Conservation (phyloP, 1,139 yeast species). For the Geotrichum cucujoidarum region DNA sequence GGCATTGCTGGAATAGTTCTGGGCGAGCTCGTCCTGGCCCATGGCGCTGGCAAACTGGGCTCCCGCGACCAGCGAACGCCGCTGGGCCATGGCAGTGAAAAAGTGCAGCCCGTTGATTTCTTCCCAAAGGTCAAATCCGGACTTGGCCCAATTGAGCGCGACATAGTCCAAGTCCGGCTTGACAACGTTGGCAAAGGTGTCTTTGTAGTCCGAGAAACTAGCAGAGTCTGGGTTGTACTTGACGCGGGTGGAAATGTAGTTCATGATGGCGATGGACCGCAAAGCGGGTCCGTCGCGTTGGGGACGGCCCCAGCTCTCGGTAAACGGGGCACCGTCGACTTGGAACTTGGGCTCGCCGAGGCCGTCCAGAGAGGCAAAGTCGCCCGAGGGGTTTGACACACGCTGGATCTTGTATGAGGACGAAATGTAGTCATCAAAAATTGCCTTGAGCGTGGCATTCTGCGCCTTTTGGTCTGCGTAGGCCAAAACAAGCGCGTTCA, state of each 20-base stretch:
- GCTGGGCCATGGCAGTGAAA: conserved; percentile 70
- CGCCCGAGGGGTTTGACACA: conserved; percentile 63
- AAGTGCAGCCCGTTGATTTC: conserved; percentile 72
- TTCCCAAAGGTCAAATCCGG: conserved; percentile 94
- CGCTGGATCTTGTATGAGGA: conserved; percentile 60
- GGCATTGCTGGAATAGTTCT: conserved; percentile 27
- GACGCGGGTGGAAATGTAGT: conserved; percentile 47
- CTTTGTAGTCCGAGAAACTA: conserved; percentile 24
- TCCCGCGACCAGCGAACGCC: conserved; percentile 63
- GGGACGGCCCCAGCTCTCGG: conserved; percentile 87
- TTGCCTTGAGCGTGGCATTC: conserved; percentile 34
- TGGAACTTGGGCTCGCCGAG: conserved; percentile 88
- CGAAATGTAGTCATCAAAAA: conserved; percentile 56
- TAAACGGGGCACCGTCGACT: conserved; percentile 59
- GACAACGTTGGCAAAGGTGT: conserved; percentile 42
- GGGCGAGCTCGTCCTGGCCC: conserved; percentile 38
- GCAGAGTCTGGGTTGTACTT: conserved; percentile 29
- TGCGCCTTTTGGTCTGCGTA: conserved; percentile 41
- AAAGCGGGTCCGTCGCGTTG: conserved; percentile 94
- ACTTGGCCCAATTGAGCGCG: conserved; percentile 54
- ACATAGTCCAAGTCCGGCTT: conserved; percentile 70
- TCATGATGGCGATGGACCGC: conserved; percentile 59
- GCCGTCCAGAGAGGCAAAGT: conserved; percentile 47
- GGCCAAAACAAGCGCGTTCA: conserved; percentile 57
- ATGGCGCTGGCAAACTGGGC: conserved; percentile 42